A percentile compares a stretch with the other conserved stretches of the same genome.
Evolutionary conservation across 129 eudicot species (phyloP).

Genomic region (Ambrosia artemisiifolia): DNA sequence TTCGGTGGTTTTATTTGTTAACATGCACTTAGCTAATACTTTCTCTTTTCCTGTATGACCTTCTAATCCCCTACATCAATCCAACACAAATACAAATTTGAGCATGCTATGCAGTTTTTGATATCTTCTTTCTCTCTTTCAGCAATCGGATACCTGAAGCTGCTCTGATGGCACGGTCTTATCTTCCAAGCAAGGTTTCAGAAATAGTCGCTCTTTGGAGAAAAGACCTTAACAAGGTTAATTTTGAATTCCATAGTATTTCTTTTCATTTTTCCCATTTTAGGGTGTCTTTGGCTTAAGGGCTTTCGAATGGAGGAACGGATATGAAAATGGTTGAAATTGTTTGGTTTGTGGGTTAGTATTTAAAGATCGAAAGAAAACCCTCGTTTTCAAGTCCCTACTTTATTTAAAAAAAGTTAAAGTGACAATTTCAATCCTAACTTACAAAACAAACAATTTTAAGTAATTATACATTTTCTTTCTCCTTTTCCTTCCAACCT

Average conservation of each 20-base stretch:
- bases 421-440: not conserved
- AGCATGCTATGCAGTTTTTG: not conserved
- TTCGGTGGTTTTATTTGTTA: not conserved
- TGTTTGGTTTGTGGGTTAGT: not conserved
- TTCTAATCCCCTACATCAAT: not conserved
- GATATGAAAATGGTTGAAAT: not conserved
- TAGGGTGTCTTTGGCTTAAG: not conserved
- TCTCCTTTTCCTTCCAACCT: not conserved
- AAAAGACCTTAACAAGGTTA: slow-evolving; percentile 84
- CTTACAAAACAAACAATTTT: not conserved
- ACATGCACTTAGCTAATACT: not conserved
- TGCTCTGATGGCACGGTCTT: slow-evolving; percentile 90
- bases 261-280: not conserved
- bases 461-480: too few species aligned
- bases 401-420: too few species aligned
- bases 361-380: not conserved
- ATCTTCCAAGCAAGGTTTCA: slow-evolving; percentile 92
- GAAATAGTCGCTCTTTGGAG: slow-evolving; percentile 86
- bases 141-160: slow-evolving; percentile 95
- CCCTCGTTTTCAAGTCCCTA: too few species aligned
- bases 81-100: not conserved
- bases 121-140: slow-evolving; percentile 10
- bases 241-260: not conserved
- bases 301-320: not conserved
- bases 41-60: not conserved